Base-by-base conservation (phyloP, 352 stramenopile species). In the Phytophthora pseudosyringae region DNA sequence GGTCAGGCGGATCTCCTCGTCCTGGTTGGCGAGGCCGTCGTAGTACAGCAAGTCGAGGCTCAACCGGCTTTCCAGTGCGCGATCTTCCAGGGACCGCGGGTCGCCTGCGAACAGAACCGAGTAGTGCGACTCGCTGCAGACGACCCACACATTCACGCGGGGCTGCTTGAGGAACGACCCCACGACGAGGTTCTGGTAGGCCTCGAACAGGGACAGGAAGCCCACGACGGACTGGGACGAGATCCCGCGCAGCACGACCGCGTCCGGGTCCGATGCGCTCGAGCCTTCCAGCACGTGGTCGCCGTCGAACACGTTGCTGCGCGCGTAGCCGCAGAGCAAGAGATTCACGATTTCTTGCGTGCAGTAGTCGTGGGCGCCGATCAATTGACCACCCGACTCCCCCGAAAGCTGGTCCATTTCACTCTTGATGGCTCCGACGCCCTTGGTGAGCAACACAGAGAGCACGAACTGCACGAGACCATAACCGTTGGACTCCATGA, bases 311-410 rank as follows among this genome's bases (percentile, higher is more conserved):
- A 99, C 91, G 60, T 99, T 98, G 71, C 90, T 98, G 53, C 79
- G 83, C 6, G 95, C 95, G 38, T 90, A 81, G 8, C 97, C 97
- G 21, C 90, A 89, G 6, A 99, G 71, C n/a, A 99, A 69, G 36
- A 99, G 67, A 77, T 99, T 99, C 7, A 99, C 97, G 25, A 99
- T 80, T 68, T 99, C 97, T 59, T 99, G 95, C 0, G 86, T 95
- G 53, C 89, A 95, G 45, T 97, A 97, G 57, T 96, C 88, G 59
- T 97, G 90, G 0, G 67, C 71, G 11, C 91, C 91, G 36, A 97
- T 93, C 39, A 97, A 73, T 56, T 86, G 81, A 3, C 78, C 73
- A 21, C 70, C 75, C 5, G 64, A 55, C 21, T 81, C 75, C 40
- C 80, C 78, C 35, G 79, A 85, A 15, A 84, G 54, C 4, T 81